Evolutionary conservation across 2,329 filamentous ascomycete species (phyloP).

Genomic region (Aspergillus sp.): DNA sequence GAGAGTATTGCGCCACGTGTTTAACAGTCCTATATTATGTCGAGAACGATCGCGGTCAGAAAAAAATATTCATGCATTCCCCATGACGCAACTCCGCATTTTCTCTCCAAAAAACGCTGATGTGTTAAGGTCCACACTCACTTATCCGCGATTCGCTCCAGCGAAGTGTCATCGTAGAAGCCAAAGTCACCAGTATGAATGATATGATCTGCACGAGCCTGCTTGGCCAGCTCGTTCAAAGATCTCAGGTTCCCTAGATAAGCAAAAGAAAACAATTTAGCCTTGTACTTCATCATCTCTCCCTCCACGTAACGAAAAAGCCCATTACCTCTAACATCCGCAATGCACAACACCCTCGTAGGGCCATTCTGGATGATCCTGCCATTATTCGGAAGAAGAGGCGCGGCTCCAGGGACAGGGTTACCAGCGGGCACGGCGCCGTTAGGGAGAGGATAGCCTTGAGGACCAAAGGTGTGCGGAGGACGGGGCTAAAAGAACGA

Average conservation of each 20-base stretch:
- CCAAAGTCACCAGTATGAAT: slow-evolving; percentile 98
- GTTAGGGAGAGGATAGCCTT: slow-evolving; percentile 41
- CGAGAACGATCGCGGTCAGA: too few relatives aligned
- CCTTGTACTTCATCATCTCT: neutral
- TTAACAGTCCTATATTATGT: slow-evolving; percentile 66
- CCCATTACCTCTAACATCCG: slow-evolving; percentile 42
- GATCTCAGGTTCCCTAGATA: slow-evolving; percentile 79
- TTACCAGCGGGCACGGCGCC: slow-evolving; percentile 30
- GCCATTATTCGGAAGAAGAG: slow-evolving; percentile 44
- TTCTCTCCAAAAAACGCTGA: neutral
- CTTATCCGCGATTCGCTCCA: slow-evolving; percentile 98
- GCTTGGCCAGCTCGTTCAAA: slow-evolving; percentile 90
- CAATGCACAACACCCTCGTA: slow-evolving; percentile 42
- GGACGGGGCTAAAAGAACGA: slow-evolving; percentile 31
- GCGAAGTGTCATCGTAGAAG: slow-evolving; percentile 92
- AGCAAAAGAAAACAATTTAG: neutral
- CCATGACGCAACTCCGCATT: too few relatives aligned
- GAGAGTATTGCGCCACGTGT: slow-evolving; percentile 97
- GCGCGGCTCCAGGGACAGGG: slow-evolving; percentile 39
- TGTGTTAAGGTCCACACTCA: slow-evolving; percentile 42
- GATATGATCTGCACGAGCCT: slow-evolving; percentile 92
- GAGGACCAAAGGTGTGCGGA: slow-evolving; percentile 35
- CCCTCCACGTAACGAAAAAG: neutral
- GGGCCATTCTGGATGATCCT: slow-evolving; percentile 42
- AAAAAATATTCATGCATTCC: too few relatives aligned